Evolutionary conservation across 371 early-diverging fungal genomes (phyloP), one percentile per base, ranked within the genome.

Genomic region (Phascolomyces articulosus): DNA sequence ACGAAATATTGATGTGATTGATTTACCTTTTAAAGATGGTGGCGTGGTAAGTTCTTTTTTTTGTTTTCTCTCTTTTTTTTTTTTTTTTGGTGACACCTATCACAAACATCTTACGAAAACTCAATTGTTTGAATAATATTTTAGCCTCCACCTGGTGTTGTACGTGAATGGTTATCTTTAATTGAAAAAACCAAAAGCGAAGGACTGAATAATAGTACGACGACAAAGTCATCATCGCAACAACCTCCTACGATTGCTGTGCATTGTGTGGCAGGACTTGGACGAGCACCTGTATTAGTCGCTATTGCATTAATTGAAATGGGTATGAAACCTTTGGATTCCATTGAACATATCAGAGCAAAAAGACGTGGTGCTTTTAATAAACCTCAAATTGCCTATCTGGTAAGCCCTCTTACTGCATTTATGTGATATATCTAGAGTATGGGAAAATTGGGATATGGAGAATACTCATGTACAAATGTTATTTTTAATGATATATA

Each of bases 201-300:
- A 58, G 78, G 72, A 29, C 73, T 73, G 31, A 67, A 34, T 34
- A 34, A 34, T 34, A 6, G 9, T 9, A 34, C 34, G 11, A 34
- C n/a, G n/a, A n/a, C n/a, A n/a, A n/a, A n/a, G n/a, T n/a, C n/a
- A n/a, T n/a, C n/a, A n/a, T n/a, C n/a, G n/a, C n/a, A n/a, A n/a
- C n/a, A 34, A 34, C 34, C 77, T 26, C 86, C 82, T 13, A 89
- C 92, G 0, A 87, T 94, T 53, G 95, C 93, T 3, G 91, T 93
- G 6, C 94, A 94, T 66, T 94, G 95, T 67, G 93, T 94, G 1
- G 92, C 95, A 4, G 94, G 95, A 26, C 80, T 94, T 41, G 93
- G 93, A 10, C 71, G 90, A 31, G 90, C 91, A 0, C 91, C 91
- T 8, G 90, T 89, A 0, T 68, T 90, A 20, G 87, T 88, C 11